Evolutionary conservation across 2,329 filamentous ascomycete species (phyloP), one percentile per base, ranked within the genome.

Genomic region (Coniochaeta prunicola): DNA sequence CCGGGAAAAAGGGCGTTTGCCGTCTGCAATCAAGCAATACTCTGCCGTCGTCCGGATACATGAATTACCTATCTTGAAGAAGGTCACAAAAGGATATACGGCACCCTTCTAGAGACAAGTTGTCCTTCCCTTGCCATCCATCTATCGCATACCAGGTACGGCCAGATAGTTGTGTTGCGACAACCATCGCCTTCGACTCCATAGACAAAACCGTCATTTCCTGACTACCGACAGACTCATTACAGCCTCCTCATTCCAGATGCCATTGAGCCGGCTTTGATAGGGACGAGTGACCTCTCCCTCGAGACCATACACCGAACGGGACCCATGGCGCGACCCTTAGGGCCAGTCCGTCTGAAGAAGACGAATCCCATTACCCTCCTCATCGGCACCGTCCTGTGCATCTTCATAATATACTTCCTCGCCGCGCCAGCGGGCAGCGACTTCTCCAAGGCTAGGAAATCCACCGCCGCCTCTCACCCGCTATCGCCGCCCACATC

Each of bases 341-440:
- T 86, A 78, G 82, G 83, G 69, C 78, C 83, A 65, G 80, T 84
- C 66, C 89, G 90, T 76, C 83, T 93, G 70, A 90, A 90, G 77
- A 89, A 89, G 77, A 85, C 88, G 71, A 94, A 86, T 74, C 88
- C 90, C 63, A 80, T 89, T 69, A 93, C 89, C 58, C 77, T 93
- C 63, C 72, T 88, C 65, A 80, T 96, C 64, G 90, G 90, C 67
- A 80, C 77, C 65, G 75, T 90, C 59, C 81, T 94, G 60, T 86
- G 86, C 72, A 81, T 94, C 69, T 84, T 89, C 76, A 84, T 89
- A 75, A 72, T 91, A 72, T 75, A 83, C 77, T 86, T 88, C 69
- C 71, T 88, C 64, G 69, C 86, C 64, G 78, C 78, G 10, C 81
- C 76, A 58, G 80, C 82, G 3, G 57, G 60, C 19, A 58, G 65